A percentile compares a stretch with the other conserved stretches of the same genome.
Evolutionary conservation across 805 yeast genomes (phyloP).

Genomic region (Metschnikowia reukaufii): DNA sequence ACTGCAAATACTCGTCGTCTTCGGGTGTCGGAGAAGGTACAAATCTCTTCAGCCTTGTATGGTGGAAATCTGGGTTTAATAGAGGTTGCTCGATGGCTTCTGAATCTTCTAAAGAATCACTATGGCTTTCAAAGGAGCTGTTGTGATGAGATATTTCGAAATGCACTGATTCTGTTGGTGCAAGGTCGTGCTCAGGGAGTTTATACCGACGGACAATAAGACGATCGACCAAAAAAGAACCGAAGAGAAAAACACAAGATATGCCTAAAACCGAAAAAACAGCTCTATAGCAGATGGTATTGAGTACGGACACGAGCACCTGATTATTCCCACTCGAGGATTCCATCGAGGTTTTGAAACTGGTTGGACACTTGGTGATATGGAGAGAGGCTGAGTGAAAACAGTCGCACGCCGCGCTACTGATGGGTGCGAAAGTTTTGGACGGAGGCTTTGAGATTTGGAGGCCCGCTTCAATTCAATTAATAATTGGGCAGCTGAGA

Average conservation of each 20-base stretch:
- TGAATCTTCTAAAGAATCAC: neutral
- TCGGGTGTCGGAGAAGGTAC: constrained; percentile 15
- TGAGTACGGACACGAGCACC: neutral
- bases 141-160: neutral
- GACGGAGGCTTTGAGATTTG: too few species aligned
- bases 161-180: neutral
- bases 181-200: constrained; percentile 9
- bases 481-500: too few species aligned
- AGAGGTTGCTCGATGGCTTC: neutral
- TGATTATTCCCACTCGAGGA: constrained; percentile 2
- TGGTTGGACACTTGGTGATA: neutral
- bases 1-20: constrained; percentile 11
- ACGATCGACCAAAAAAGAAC: constrained; percentile 7
- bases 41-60: neutral
- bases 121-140: constrained; percentile 1
- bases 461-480: too few species aligned
- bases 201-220: constrained; percentile 9
- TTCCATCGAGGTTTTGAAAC: constrained; percentile 8
- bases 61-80: neutral
- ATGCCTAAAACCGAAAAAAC: neutral
- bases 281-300: constrained; percentile 1
- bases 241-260: neutral
- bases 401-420: constrained; percentile 1
- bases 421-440: constrained; percentile 6
- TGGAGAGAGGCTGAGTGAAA: neutral